Base-by-base conservation (phyloP, 2,329 filamentous ascomycete species). In the Neofusicoccum parvum region DNA sequence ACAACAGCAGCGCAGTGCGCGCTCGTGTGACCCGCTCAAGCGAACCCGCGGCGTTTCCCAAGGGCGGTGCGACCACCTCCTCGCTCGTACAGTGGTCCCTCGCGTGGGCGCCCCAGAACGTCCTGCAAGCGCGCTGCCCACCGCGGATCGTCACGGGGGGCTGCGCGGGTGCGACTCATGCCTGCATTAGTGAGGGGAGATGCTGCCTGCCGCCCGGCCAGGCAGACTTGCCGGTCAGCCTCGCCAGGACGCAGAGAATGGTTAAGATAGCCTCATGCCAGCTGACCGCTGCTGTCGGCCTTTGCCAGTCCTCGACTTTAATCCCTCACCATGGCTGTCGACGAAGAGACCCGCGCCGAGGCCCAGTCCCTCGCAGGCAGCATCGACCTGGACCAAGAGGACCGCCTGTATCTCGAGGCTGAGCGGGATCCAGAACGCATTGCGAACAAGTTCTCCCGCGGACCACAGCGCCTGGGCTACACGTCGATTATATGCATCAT, bases 401-500 rank as follows among this genome's bases (percentile, higher is more conserved):
- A 67, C 34, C 49, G 62, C n/a, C 17, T 46, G 34, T 67, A 67
- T 17, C 53, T 67, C 11, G 65, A 65, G 36, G 65, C 65, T 41
- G 53, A 60, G 15, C 41, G 20, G n/a, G 64, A 66, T 41, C 59
- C 53, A 43, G 64, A 68, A 15, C 59, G 67, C 45, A 65, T 70
- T 23, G 67, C 65, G 3, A 70, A 68, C 11, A 69, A 67, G 53
- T 66, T 64, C 17, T 67, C 66, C 2, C 49, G 64, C 58, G 62
- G 67, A 17, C 68, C 69, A 20, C 51, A 67, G 17, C 65, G 69
- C n/a, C 39, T 67, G 6, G 68, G 67, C 23, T 67, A 66, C 10
- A 67, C 68, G n/a, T 50, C 68, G 14, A 68, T 67, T 37, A 20
- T 62, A 62, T 62, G 58, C 23, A 67, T 70, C 50, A 67, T 70